Evolutionary conservation across 225 moss, liverwort and hornwort genomes (phyloP).

Genomic region (Marchantia polymorpha): DNA sequence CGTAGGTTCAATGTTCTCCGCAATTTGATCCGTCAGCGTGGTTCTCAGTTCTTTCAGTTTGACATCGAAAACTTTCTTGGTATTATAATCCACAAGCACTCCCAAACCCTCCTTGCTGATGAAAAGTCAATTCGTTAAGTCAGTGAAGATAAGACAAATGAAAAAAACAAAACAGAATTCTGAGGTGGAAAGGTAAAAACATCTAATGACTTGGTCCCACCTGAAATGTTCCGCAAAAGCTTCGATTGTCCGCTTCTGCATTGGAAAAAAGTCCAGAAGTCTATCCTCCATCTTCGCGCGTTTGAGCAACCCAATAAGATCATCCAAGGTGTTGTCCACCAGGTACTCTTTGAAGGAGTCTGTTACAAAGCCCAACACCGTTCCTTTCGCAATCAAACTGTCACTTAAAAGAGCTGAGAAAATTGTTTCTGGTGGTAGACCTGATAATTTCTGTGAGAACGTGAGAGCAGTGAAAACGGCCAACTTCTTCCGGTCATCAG

Average conservation of each 20-base stretch:
- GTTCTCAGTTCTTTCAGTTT: conserved; percentile 85
- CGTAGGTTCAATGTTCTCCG: conserved; percentile 66
- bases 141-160: neutral
- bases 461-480: conserved; percentile 96
- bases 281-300: conserved; percentile 98
- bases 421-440: conserved; percentile 93
- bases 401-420: conserved; percentile 87
- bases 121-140: neutral
- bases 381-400: conserved; percentile 81
- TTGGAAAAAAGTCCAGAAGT: conserved; percentile 86
- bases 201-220: conserved; percentile 29
- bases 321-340: conserved; percentile 94
- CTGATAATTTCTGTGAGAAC: conserved; percentile 96
- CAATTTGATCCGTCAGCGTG: conserved; percentile 74
- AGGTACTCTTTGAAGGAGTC: conserved; percentile 89
- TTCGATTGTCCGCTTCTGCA: conserved; percentile 90
- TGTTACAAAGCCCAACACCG: conserved; percentile 79
- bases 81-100: conserved; percentile 86
- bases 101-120: conserved; percentile 87
- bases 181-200: neutral
- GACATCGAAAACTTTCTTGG: conserved; percentile 94
- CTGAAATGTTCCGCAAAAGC: conserved; percentile 95
- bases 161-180: too few relatives aligned
- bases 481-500: conserved; percentile 89
- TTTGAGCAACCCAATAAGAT: conserved; percentile 85